Percentiles rank a stretch among this genome's conserved stretches.
phyloP scores from a whole-genome alignment of 371 early-diverging fungal species.

The Rhizopus sp. region DNA sequence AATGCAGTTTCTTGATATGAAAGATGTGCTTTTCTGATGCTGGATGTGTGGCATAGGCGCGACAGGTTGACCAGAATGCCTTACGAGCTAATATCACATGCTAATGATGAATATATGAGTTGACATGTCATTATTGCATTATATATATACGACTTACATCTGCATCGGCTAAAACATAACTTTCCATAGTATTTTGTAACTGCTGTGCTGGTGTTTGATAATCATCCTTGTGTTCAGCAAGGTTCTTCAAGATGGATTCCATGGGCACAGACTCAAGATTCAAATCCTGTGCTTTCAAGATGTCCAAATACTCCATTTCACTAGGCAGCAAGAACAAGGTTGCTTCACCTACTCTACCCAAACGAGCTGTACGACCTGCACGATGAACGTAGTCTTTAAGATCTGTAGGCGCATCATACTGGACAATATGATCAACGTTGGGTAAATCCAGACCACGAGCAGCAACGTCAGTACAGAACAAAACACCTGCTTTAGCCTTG shows the following conservation, averaged over 20 bases:
- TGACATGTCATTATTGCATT: background rate
- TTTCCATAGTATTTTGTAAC: slow-evolving; percentile 69
- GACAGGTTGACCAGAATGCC: slow-evolving; percentile 87
- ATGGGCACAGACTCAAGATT: slow-evolving; percentile 53
- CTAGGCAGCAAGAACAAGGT: slow-evolving; percentile 84
- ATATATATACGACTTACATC: slow-evolving; percentile 43
- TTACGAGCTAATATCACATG: slow-evolving; percentile 63
- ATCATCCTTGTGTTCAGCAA: slow-evolving; percentile 42
- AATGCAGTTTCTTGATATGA: slow-evolving; percentile 90
- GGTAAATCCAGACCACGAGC: slow-evolving; percentile 98
- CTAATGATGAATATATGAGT: slow-evolving; percentile 36
- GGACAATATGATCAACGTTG: slow-evolving; percentile 89
- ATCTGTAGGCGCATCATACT: slow-evolving; percentile 97
- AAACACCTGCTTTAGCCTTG: slow-evolving; percentile 61
- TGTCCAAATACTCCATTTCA: slow-evolving; percentile 82
- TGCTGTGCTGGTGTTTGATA: slow-evolving; percentile 63
- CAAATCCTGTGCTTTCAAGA: slow-evolving; percentile 72
- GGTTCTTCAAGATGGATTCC: slow-evolving; percentile 49
- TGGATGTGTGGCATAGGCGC: slow-evolving; percentile 93
- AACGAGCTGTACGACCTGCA: slow-evolving; percentile 98
- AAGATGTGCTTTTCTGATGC: slow-evolving; percentile 84
- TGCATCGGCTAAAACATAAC: slow-evolving; percentile 51
- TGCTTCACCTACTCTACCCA: slow-evolving; percentile 86
- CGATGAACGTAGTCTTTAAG: slow-evolving; percentile 96
- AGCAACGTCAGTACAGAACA: slow-evolving; percentile 98